phyloP scores from a whole-genome alignment of 345 rosid species.

The Eutrema yunnanense region DNA sequence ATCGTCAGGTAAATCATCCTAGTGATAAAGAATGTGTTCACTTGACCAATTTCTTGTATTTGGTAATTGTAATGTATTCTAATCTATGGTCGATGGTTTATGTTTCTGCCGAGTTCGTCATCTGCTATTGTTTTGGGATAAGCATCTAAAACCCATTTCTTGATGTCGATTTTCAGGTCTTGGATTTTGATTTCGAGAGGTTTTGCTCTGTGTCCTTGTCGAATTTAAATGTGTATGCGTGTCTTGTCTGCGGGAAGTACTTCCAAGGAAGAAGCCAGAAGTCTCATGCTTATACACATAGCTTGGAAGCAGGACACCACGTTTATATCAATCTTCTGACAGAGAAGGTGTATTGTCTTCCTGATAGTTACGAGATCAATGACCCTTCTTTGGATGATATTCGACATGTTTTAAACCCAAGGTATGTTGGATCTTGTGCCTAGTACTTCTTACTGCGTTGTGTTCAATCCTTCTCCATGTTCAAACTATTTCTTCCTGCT shows the following conservation, averaged over 20 bases:
- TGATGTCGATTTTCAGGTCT: constrained; percentile 41
- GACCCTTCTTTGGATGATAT: constrained; percentile 96
- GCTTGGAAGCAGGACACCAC: constrained; percentile 97
- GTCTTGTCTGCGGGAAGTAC: constrained; percentile 94
- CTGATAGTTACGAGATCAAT: constrained; percentile 95
- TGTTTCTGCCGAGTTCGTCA: neutral
- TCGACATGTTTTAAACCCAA: constrained; percentile 87
- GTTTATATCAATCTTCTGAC: constrained; percentile 87
- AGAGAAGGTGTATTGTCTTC: constrained; percentile 93
- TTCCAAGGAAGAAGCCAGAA: constrained; percentile 95
- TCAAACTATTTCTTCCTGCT: neutral
- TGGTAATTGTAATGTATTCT: neutral
- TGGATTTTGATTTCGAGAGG: constrained; percentile 98
- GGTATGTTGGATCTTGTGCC: constrained; percentile 34
- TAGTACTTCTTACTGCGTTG: neutral
- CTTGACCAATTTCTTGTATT: neutral
- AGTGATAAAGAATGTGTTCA: neutral
- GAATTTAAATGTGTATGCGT: constrained; percentile 86
- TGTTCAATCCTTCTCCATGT: neutral
- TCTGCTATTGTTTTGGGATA: neutral
- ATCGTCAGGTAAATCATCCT: constrained; percentile 72
- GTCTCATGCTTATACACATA: constrained; percentile 96
- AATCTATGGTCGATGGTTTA: neutral
- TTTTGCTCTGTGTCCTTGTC: constrained; percentile 89
- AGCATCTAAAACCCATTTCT: neutral